Percentiles rank a stretch among this genome's conserved stretches.
Conservation (phyloP, 2,329 filamentous ascomycete species). For the Microcyclospora pomicola region DNA sequence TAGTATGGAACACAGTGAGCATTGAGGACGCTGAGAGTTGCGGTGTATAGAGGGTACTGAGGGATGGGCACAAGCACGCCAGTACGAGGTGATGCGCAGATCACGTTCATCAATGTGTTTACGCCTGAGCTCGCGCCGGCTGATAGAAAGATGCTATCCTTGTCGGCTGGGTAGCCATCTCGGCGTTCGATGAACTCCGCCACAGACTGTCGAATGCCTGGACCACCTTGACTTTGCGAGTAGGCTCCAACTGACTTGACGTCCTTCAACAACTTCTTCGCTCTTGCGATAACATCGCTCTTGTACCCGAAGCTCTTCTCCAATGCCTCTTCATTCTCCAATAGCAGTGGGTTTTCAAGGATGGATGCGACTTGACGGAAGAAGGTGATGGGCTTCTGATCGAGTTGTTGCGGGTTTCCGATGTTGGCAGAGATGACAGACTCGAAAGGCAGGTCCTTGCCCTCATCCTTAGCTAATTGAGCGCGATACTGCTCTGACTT, state of each 20-base stretch:
- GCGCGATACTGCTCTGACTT: constrained; percentile 84
- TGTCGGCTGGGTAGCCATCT: constrained; percentile 74
- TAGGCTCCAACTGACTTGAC: constrained; percentile 91
- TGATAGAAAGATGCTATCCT: constrained; percentile 76
- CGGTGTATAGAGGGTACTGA: constrained; percentile 96
- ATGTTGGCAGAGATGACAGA: constrained; percentile 96
- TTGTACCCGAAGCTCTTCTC: constrained; percentile 69
- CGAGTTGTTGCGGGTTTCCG: constrained; percentile 95
- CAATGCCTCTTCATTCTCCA: constrained; percentile 73
- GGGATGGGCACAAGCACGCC: constrained; percentile 91
- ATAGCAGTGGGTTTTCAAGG: constrained; percentile 73
- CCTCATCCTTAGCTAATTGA: constrained; percentile 46
- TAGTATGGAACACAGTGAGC: constrained; percentile 85
- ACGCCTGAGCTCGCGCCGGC: constrained; percentile 88
- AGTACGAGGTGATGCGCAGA: constrained; percentile 62
- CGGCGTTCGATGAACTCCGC: constrained; percentile 81
- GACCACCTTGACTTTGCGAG: constrained; percentile 81
- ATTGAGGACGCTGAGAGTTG: constrained; percentile 73
- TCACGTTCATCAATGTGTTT: constrained; percentile 80
- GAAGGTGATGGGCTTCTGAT: constrained; percentile 98
- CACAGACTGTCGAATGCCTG: constrained; percentile 74
- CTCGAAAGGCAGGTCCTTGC: constrained; percentile 63
- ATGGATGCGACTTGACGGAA: constrained; percentile 93
- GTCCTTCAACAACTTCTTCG: constrained; percentile 63
- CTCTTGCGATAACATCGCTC: constrained; percentile 73